Base-by-base conservation (phyloP, 2,329 filamentous ascomycete genomes). In the Pestalotiopsis sp. region DNA sequence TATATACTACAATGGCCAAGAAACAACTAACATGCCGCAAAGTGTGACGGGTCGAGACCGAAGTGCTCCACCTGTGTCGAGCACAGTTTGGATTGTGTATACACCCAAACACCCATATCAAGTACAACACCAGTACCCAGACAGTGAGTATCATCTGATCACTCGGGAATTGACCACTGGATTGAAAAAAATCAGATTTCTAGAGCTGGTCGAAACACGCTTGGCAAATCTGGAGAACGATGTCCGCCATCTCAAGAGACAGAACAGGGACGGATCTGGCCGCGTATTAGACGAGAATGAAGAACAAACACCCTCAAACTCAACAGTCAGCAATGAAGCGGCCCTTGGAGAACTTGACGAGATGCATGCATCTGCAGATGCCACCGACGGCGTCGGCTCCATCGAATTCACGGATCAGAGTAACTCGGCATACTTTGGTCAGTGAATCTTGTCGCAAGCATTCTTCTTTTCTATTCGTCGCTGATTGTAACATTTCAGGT, bases 321-420 rank as follows among this genome's bases (percentile, higher is more conserved):
- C 38, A 26, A 61, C n/a, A 9, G 13, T 17, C 17, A 30, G 20
- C n/a, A 17, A 30, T 56, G 11, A 22, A 9, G 39, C 24, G 10
- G 11, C 56, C 13, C 22, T 22, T 14, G 64, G 39, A 20, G 56
- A 48, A 26, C 13, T 57, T 17, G 11, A 56, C 9, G 48, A 65
- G 17, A 38, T 30, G 13, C n/a, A 38, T 7, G 56, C 59, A 17
- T 60, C 64, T 10, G 56, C 64, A 9, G 64, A 66, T 48, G 64
- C 30, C n/a, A 66, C 64, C 17, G 64, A 66, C 20, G 64, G 64
- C 10, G 55, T 66, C 14, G 64, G 64, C 5, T 58, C 64, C 9
- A 66, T 66, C n/a, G 64, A 66, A 22, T 66, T 66, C 56, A 66
- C 56, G 9, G 64, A 66, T 39, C 38, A 66, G 56, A 44, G 6